Conservation (phyloP, 805 yeast species). For the Dipodascus albidus region DNA sequence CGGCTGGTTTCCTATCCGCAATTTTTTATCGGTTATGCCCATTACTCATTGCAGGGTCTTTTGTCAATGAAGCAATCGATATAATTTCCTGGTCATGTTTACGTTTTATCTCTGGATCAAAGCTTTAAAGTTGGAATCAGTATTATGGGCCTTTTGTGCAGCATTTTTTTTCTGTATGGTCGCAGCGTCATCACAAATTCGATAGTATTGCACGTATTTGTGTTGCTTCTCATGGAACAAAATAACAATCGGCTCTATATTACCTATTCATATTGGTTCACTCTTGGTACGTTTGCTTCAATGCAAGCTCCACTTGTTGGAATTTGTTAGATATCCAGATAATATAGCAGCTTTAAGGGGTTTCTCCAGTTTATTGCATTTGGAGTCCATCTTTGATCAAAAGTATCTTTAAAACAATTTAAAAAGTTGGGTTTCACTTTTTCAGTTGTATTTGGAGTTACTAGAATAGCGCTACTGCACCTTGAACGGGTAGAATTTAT, state of each 20-base stretch:
- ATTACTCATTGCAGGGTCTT: constrained; percentile 95
- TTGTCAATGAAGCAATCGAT: constrained; percentile 98
- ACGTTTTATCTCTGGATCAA: constrained; percentile 95
- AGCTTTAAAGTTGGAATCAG: constrained; percentile 82
- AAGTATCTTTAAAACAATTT: constrained; percentile 64
- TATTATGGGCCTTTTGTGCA: constrained; percentile 73
- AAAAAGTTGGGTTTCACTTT: constrained; percentile 46
- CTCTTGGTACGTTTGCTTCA: constrained; percentile 92
- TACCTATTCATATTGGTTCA: constrained; percentile 93
- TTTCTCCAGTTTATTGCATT: constrained; percentile 81
- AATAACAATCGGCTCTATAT: constrained; percentile 73
- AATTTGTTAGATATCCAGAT: constrained; percentile 88
- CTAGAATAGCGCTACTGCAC: constrained; percentile 95
- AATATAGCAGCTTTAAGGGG: constrained; percentile 99
- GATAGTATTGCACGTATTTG: constrained; percentile 91
- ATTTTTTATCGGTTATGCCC: constrained; percentile 94
- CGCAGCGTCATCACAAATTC: constrained; percentile 93
- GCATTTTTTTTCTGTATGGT: constrained; percentile 95
- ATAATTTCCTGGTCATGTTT: constrained; percentile 89
- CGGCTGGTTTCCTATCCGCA: constrained; percentile 88
- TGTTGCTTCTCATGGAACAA: constrained; percentile 87
- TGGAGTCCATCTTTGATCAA: constrained; percentile 68
- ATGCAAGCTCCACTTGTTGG: constrained; percentile 99
- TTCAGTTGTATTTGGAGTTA: too few species aligned
- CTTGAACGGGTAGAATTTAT: constrained; percentile 99